These are phyloP conservation scores for Talaromyces sp. DNA, from an alignment of 2,329 filamentous ascomycete genomes.

Conservation along the genomic window DNA sequence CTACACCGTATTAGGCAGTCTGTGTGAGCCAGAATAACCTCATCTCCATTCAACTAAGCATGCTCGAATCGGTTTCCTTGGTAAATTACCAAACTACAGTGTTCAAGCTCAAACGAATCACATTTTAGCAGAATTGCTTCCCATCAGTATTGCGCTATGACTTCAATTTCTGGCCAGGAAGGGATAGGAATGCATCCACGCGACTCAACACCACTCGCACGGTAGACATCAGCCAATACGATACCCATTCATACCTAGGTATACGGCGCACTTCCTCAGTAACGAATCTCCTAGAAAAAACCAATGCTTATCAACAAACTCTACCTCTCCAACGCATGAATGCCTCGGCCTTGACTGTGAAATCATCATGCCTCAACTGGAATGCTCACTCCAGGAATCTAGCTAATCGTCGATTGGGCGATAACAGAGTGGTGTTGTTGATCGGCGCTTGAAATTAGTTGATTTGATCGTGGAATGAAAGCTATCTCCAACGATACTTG, in stretches of 20 bases:
- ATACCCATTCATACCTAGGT: not conserved
- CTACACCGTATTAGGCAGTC: slow-evolving; percentile 7
- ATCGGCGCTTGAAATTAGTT: not conserved
- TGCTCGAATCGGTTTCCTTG: not conserved
- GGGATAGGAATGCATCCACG: slow-evolving; percentile 14
- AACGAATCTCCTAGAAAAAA: not conserved
- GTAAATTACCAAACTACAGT: not conserved
- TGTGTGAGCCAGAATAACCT: slow-evolving; percentile 1
- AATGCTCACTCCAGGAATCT: slow-evolving; percentile 6
- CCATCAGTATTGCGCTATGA: not conserved
- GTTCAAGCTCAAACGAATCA: not conserved
- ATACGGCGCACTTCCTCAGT: not conserved
- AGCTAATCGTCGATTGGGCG: not conserved
- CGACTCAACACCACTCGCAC: not conserved
- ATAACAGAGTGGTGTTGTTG: not conserved
- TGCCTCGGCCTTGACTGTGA: not conserved
- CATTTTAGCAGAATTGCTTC: not conserved
- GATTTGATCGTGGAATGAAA: slow-evolving; percentile 12
- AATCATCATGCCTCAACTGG: slow-evolving; percentile 8
- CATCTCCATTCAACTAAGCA: not conserved
- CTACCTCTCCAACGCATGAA: not conserved
- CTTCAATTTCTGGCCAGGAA: not conserved
- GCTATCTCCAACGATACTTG: not conserved
- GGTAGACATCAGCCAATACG: not conserved
- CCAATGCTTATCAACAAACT: not conserved